These are phyloP conservation scores for Elsinoe ampelina DNA, from an alignment of 2,329 filamentous ascomycete species.

Conservation along the genomic window DNA sequence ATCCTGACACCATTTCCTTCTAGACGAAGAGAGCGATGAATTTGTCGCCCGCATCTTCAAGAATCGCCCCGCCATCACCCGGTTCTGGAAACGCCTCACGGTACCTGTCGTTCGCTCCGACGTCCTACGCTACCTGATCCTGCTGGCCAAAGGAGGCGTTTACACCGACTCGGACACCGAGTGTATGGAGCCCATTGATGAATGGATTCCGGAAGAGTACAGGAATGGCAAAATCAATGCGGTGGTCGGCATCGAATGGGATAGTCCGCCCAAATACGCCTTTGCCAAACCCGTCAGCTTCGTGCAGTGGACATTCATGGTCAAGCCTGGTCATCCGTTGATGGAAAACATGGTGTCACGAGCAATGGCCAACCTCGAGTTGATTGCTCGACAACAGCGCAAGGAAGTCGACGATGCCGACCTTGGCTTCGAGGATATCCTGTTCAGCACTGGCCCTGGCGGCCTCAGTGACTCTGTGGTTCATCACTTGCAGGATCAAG, in stretches of 20 bases:
- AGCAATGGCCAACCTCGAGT: slow-evolving; percentile 34
- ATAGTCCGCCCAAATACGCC: neutral
- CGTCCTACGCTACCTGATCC: slow-evolving; percentile 17
- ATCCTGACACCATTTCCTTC: too few relatives aligned
- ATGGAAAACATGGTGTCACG: slow-evolving; percentile 51
- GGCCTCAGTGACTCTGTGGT: slow-evolving; percentile 59
- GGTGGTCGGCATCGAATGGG: slow-evolving; percentile 18
- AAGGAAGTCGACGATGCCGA: slow-evolving; percentile 13
- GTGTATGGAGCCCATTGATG: slow-evolving; percentile 17
- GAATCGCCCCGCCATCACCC: slow-evolving; percentile 37
- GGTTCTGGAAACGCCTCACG: slow-evolving; percentile 13
- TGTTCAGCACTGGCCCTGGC: slow-evolving; percentile 62
- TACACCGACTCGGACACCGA: slow-evolving; percentile 19
- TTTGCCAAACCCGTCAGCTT: slow-evolving; percentile 13
- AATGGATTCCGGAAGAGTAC: slow-evolving; percentile 17
- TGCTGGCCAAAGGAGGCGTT: slow-evolving; percentile 19
- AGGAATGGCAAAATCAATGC: slow-evolving; percentile 29
- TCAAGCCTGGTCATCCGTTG: slow-evolving; percentile 17
- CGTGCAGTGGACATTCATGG: slow-evolving; percentile 19
- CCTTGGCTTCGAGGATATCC: slow-evolving; percentile 36
- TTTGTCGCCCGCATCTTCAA: slow-evolving; percentile 4
- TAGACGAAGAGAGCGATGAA: slow-evolving; percentile 4
- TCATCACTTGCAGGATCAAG: slow-evolving; percentile 49
- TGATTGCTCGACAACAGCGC: neutral
- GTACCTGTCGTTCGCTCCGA: slow-evolving; percentile 18